These are phyloP conservation scores for Perkinsus olseni DNA, from an alignment of 169 alveolate species.

Conservation along the genomic window DNA sequence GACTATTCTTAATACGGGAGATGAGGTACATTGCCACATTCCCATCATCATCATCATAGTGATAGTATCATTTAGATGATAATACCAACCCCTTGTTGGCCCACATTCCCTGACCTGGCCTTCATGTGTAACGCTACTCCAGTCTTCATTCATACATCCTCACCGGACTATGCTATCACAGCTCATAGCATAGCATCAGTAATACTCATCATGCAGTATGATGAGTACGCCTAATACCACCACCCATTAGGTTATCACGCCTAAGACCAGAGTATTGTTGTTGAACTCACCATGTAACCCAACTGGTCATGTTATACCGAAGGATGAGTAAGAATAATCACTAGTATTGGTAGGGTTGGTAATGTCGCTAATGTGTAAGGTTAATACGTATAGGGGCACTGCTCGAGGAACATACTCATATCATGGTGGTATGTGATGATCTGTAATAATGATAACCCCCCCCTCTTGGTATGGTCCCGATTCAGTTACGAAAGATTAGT, in stretches of 20 bases:
- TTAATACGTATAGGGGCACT: not conserved
- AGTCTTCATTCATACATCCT: not conserved
- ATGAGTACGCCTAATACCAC: too few relatives aligned
- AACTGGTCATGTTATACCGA: not conserved
- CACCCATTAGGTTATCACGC: not conserved
- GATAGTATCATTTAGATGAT: not conserved
- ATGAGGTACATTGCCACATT: not conserved
- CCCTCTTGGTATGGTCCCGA: too few relatives aligned
- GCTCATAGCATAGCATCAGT: not conserved
- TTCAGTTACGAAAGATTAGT: not conserved
- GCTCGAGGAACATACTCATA: not conserved
- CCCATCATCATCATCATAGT: not conserved
- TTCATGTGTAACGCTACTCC: not conserved
- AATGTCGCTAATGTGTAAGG: not conserved
- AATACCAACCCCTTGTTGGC: conserved; percentile 9
- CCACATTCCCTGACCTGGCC: not conserved
- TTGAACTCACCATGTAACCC: conserved; percentile 4
- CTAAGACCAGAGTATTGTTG: not conserved
- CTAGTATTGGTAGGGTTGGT: not conserved
- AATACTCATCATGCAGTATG: not conserved
- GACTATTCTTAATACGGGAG: not conserved
- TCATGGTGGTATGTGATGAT: not conserved
- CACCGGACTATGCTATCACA: not conserved
- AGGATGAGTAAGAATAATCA: not conserved
- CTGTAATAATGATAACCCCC: too few relatives aligned